These are phyloP conservation scores for Cercospora canescens DNA, from an alignment of 2,329 filamentous ascomycete species.

Conservation along the genomic window DNA sequence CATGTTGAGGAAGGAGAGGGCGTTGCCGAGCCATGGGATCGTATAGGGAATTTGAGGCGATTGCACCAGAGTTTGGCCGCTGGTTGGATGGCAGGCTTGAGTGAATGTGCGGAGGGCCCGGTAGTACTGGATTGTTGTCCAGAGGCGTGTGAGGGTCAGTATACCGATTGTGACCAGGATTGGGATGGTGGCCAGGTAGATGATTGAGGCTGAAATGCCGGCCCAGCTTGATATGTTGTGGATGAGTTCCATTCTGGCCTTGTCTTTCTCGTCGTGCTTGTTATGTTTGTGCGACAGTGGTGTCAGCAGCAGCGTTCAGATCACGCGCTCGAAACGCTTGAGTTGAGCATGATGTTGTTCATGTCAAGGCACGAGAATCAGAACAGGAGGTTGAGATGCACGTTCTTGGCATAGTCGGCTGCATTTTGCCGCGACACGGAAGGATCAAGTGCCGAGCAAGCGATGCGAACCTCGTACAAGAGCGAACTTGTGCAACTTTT, in stretches of 20 bases:
- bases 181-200: constrained; percentile 1
- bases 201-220: not conserved
- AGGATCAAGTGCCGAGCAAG: not conserved
- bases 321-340: not conserved
- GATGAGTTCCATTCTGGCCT: not conserved
- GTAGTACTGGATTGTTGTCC: constrained; percentile 29
- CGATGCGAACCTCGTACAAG: not conserved
- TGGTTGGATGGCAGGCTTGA: not conserved
- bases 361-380: not conserved
- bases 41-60: constrained; percentile 33
- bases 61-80: constrained; percentile 17
- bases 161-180: constrained; percentile 15
- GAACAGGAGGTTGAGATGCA: not conserved
- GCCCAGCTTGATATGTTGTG: not conserved
- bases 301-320: not conserved
- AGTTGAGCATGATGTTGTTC: not conserved
- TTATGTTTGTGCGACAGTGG: not conserved
- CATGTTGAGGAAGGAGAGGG: constrained; percentile 29
- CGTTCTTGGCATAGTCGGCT: not conserved
- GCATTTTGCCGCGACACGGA: not conserved
- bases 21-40: constrained; percentile 33
- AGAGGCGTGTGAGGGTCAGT: constrained; percentile 19
- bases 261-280: not conserved
- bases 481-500: not conserved
- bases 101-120: constrained; percentile 19